These are phyloP conservation scores for Sporothrix phasma DNA, from an alignment of 2,329 filamentous ascomycete species.

Conservation along the genomic window DNA sequence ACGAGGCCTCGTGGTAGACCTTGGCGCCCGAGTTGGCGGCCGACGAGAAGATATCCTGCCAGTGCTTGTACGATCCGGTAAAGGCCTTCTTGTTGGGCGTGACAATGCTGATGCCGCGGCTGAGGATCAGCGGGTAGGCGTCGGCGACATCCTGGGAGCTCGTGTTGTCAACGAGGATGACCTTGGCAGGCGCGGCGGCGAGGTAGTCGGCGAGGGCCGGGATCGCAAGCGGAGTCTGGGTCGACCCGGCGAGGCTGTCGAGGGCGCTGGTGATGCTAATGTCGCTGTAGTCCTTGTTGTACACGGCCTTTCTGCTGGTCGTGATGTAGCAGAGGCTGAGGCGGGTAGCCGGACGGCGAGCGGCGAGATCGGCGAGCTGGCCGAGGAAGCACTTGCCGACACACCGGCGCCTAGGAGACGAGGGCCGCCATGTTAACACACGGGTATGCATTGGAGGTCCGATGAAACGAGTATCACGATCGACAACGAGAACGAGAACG, in stretches of 20 bases:
- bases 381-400: slow-evolving; percentile 85
- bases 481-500: not conserved
- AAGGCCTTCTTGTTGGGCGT: slow-evolving; percentile 99
- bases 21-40: slow-evolving; percentile 63
- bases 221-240: slow-evolving; percentile 55
- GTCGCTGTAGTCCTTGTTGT: slow-evolving; percentile 60
- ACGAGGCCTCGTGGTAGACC: slow-evolving; percentile 90
- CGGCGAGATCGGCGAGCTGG: slow-evolving; percentile 62
- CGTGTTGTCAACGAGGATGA: slow-evolving; percentile 89
- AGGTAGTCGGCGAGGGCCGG: slow-evolving; percentile 70
- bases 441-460: not conserved
- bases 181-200: slow-evolving; percentile 63
- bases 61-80: slow-evolving; percentile 68
- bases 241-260: slow-evolving; percentile 53
- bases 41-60: slow-evolving; percentile 75
- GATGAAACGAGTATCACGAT: not conserved
- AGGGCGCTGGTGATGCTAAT: slow-evolving; percentile 35
- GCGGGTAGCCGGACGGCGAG: slow-evolving; percentile 56
- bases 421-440: not conserved
- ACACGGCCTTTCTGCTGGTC: slow-evolving; percentile 74
- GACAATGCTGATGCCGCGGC: slow-evolving; percentile 76
- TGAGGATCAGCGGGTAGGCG: slow-evolving; percentile 70
- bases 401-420: slow-evolving; percentile 60
- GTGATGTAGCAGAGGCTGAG: slow-evolving; percentile 76
- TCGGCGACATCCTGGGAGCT: slow-evolving; percentile 79